Conservation (phyloP, 176 grass and related monocot species). For the Aegilops bicornis region DNA sequence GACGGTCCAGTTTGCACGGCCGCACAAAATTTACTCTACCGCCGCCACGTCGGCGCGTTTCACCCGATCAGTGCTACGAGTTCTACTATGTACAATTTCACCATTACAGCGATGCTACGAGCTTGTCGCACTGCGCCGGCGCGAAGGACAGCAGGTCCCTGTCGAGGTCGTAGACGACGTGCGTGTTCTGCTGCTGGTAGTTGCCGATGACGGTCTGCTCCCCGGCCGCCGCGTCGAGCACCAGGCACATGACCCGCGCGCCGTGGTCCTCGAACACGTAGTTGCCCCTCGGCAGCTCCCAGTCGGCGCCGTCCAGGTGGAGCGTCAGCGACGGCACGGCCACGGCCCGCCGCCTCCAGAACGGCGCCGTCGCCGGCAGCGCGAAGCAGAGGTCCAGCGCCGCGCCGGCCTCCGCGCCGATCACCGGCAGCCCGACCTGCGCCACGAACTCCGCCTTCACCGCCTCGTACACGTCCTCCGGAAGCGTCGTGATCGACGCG, state of each 20-base stretch:
- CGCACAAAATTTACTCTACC: background rate
- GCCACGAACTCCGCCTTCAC: constrained; percentile 62
- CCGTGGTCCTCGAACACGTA: constrained; percentile 55
- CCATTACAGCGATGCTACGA: constrained; percentile 24
- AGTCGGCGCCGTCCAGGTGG: constrained; percentile 84
- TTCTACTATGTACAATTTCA: background rate
- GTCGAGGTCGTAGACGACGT: constrained; percentile 81
- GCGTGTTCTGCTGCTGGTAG: constrained; percentile 92
- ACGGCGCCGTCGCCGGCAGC: constrained; percentile 30
- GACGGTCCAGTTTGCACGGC: background rate
- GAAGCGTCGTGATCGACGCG: constrained; percentile 59
- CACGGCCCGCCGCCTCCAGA: background rate
- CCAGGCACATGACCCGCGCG: constrained; percentile 63
- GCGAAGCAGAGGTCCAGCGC: constrained; percentile 73
- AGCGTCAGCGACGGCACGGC: constrained; percentile 61
- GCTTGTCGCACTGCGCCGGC: constrained; percentile 56
- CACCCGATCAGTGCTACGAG: background rate
- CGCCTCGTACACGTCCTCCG: constrained; percentile 44
- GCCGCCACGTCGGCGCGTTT: background rate
- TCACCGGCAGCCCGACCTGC: constrained; percentile 44
- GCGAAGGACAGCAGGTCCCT: constrained; percentile 63
- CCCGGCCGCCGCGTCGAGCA: constrained; percentile 55
- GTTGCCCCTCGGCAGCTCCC: constrained; percentile 62
- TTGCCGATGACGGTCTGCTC: constrained; percentile 73
- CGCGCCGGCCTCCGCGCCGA: constrained; percentile 5